Percentiles rank a stretch among this genome's conserved stretches.
phyloP scores from a whole-genome alignment of 2,329 filamentous ascomycete species.

The Chaetomiaceae sp. region DNA sequence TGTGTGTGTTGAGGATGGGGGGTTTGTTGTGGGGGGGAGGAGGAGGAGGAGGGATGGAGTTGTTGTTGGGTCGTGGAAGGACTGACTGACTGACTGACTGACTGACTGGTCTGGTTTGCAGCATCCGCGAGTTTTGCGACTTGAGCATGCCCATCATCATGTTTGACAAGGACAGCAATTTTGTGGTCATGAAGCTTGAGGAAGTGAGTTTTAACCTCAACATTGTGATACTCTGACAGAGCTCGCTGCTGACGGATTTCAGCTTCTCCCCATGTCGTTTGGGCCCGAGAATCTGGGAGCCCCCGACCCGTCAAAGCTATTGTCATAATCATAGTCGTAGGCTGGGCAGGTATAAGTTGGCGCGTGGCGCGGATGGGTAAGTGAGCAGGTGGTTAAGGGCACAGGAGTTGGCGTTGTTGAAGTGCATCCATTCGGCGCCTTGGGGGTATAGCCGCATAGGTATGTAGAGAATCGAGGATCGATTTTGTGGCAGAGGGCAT shows the following conservation, averaged over 20 bases:
- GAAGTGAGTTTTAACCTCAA: conserved; percentile 27
- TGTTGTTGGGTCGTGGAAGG: too few species aligned
- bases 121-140: conserved; percentile 71
- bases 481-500: too few species aligned
- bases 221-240: neutral
- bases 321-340: too few species aligned
- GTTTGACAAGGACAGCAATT: conserved; percentile 80
- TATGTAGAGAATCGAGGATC: conserved; percentile 6
- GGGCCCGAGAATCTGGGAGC: conserved; percentile 12
- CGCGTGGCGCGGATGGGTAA: neutral
- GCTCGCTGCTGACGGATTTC: neutral
- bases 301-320: conserved; percentile 11
- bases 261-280: conserved; percentile 28
- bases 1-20: too few species aligned
- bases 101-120: too few species aligned
- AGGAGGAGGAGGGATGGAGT: too few species aligned
- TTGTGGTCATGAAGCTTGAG: conserved; percentile 63
- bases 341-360: neutral
- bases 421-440: too few species aligned
- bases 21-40: too few species aligned
- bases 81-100: too few species aligned
- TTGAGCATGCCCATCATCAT: conserved; percentile 76
- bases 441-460: neutral
- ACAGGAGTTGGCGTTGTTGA: neutral
- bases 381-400: neutral